phyloP scores from a whole-genome alignment of 148 eudicot genomes.

The Persicaria maculosa region DNA sequence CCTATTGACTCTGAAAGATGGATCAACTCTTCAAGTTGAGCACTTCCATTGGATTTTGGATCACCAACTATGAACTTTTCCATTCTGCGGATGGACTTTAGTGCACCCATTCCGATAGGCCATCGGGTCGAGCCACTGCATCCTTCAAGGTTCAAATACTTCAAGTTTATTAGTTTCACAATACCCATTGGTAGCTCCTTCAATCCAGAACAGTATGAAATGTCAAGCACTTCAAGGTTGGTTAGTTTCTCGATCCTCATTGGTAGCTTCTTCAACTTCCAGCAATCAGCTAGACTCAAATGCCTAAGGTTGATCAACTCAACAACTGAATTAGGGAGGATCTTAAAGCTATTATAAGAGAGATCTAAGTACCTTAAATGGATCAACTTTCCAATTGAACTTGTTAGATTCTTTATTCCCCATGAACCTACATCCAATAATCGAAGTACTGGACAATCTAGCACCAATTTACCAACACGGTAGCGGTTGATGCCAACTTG shows the following conservation, averaged over 20 bases:
- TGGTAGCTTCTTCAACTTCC: neutral
- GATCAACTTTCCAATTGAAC: conserved; percentile 16
- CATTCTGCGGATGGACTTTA: neutral
- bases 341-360: neutral
- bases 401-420: conserved; percentile 9
- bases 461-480: neutral
- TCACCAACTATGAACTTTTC: conserved; percentile 5
- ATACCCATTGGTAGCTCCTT: neutral
- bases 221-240: neutral
- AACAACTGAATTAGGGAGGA: neutral
- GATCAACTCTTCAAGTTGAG: conserved; percentile 1
- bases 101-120: neutral
- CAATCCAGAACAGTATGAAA: neutral
- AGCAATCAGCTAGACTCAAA: neutral
- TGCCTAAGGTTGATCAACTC: neutral
- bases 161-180: neutral
- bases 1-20: neutral
- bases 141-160: neutral
- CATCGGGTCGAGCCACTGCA: neutral
- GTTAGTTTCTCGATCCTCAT: neutral
- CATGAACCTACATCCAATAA: conserved; percentile 8
- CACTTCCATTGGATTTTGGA: neutral
- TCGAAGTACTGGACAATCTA: conserved; percentile 13
- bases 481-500: neutral
- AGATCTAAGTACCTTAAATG: conserved; percentile 14